Evolutionary conservation across 2,329 filamentous ascomycete genomes (phyloP), one percentile per base, ranked within the genome.

Genomic region (Metarhizium guizhouense): DNA sequence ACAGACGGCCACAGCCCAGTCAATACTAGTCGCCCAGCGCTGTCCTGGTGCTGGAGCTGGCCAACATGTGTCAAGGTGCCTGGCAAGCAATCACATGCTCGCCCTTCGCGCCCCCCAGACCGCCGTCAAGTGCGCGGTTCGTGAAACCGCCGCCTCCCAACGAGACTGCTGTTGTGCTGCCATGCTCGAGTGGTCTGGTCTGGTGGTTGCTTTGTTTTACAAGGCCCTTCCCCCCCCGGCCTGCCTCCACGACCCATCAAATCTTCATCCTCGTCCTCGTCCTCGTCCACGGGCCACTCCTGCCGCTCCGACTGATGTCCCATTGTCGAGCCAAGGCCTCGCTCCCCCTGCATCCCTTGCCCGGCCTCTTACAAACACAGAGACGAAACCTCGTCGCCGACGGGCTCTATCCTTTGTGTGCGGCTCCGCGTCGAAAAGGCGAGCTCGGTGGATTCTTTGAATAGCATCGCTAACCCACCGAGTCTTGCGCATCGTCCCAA

Each of bases 21-120:
- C 32, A 10, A 34, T 25, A 25, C 25, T 25, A 25, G 25, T 4
- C 6, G 42, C 42, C 18, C 42, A 45, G 42, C 6, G 42, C 42
- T 45, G 32, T 34, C 32, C 32, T 34, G 32, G 18, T 25, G 25
- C 25, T 25, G 25, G 25, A 25, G 25, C 25, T 25, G 25, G 3
- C 25, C 25, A 25, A 25, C 25, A 25, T 25, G 25, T 25, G 25
- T 25, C 25, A 25, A 25, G 25, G 25, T 25, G 25, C 20, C 20
- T 20, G 20, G 20, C 25, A 25, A 25, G 70, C 59, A 72, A 72
- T 76, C 76, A 76, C 74, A 76, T 77, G 74, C 69, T 74, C 62
- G 63, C 48, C 60, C 63, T 69, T 74, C 62, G 63, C 50, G 59
- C 63, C 59, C 58, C 54, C 58, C 52, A 42, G 52, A 45, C 38